A percentile compares a stretch with the other conserved stretches of the same genome.
phyloP scores from a whole-genome alignment of 345 rosid species.

The Cardamine occulta region DNA sequence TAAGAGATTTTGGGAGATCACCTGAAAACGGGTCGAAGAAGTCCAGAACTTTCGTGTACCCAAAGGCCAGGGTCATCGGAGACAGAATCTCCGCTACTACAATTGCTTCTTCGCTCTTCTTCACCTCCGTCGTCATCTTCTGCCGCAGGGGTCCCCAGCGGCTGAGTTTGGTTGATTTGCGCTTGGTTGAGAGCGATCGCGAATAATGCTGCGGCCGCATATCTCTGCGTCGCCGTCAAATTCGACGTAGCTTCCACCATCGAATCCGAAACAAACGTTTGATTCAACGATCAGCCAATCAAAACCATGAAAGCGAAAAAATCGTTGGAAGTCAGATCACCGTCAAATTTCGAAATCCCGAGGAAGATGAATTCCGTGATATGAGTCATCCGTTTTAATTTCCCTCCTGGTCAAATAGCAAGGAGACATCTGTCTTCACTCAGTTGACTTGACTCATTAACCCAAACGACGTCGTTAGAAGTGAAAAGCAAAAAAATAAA shows the following conservation, averaged over 20 bases:
- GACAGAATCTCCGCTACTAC: slow-evolving; percentile 75
- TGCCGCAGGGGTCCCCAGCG: slow-evolving; percentile 52
- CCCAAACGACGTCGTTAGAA: background rate
- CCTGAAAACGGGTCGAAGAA: slow-evolving; percentile 92
- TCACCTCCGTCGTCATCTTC: slow-evolving; percentile 39
- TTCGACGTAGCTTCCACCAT: slow-evolving; percentile 49
- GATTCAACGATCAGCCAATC: background rate
- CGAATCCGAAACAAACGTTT: background rate
- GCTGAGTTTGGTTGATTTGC: slow-evolving; percentile 82
- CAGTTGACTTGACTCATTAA: slow-evolving; percentile 21
- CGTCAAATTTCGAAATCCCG: slow-evolving; percentile 36
- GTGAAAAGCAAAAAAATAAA: background rate
- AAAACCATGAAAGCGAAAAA: background rate
- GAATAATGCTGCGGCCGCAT: slow-evolving; percentile 81
- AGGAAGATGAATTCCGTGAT: slow-evolving; percentile 23
- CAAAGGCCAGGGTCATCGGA: slow-evolving; percentile 82
- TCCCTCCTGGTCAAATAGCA: slow-evolving; percentile 16
- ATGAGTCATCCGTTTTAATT: slow-evolving; percentile 23
- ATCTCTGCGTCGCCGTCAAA: slow-evolving; percentile 70
- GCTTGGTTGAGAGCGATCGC: slow-evolving; percentile 86
- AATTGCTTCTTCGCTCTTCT: slow-evolving; percentile 53
- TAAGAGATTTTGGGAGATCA: slow-evolving; percentile 14
- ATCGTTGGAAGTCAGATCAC: slow-evolving; percentile 34
- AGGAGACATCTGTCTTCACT: slow-evolving; percentile 31
- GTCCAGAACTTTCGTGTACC: slow-evolving; percentile 75